These are phyloP conservation scores for Trichosanthes cucumerina DNA, from an alignment of 306 rosid genomes.

Conservation along the genomic window DNA sequence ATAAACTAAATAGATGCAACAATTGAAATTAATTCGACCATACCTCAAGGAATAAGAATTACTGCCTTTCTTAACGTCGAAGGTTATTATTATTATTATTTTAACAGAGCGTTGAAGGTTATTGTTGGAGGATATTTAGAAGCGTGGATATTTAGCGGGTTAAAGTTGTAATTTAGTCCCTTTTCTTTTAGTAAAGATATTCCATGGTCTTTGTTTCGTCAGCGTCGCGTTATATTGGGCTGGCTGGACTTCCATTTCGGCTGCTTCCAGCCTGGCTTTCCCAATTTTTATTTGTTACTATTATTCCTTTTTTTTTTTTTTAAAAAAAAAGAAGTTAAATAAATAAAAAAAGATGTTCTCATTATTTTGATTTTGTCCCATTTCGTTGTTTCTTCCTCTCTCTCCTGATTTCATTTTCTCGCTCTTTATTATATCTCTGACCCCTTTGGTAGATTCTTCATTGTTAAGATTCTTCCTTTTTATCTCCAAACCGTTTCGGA, in stretches of 20 bases:
- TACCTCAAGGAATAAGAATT: too few species aligned
- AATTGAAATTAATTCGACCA: too few species aligned
- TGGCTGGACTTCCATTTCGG: slow-evolving; percentile 16
- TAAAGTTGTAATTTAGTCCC: not conserved
- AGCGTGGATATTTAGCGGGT: not conserved
- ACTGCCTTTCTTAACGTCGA: too few species aligned
- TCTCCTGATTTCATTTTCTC: slow-evolving; percentile 42
- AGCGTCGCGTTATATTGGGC: not conserved
- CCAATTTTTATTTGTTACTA: not conserved
- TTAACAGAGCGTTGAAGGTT: too few species aligned
- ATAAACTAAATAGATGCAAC: too few species aligned
- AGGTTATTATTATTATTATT: too few species aligned
- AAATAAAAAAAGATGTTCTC: not conserved
- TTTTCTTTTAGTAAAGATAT: not conserved
- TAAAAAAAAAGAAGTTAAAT: too few species aligned
- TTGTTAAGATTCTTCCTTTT: not conserved
- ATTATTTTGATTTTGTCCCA: slow-evolving; percentile 27
- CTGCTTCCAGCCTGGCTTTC: slow-evolving; percentile 18
- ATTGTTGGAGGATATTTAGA: too few species aligned
- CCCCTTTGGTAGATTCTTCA: not conserved
- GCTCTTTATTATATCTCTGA: not conserved
- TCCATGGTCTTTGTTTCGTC: not conserved
- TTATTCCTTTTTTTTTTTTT: not conserved
- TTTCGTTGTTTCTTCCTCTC: slow-evolving; percentile 47
- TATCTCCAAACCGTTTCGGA: not conserved